These are phyloP conservation scores for Tolypocladium endophyticum DNA, from an alignment of 2,329 filamentous ascomycete genomes.

Conservation along the genomic window DNA sequence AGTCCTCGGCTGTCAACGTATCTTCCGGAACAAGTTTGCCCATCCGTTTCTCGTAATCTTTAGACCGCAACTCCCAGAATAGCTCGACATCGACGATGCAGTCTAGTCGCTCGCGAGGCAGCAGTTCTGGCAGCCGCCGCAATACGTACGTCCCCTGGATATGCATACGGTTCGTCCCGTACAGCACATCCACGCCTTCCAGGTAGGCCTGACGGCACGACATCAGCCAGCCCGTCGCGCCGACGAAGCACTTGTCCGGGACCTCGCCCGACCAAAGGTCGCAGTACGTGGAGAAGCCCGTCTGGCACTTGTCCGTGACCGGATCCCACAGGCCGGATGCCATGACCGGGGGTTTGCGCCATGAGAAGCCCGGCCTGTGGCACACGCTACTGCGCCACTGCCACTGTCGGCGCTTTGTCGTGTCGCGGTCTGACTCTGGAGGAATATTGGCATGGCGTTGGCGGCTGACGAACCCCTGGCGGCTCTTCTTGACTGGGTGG, in stretches of 20 bases:
- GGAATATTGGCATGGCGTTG: not conserved
- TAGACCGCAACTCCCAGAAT: not conserved
- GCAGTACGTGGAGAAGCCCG: not conserved
- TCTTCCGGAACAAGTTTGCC: not conserved
- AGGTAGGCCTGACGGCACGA: not conserved
- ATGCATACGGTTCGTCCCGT: not conserved
- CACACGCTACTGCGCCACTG: not conserved
- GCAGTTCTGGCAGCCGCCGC: not conserved
- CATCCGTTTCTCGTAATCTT: not conserved
- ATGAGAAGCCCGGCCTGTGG: not conserved
- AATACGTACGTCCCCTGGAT: not conserved
- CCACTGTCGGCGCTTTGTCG: not conserved
- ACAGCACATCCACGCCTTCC: not conserved
- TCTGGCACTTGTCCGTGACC: not conserved
- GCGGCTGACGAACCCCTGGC: not conserved
- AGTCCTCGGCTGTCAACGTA: not conserved
- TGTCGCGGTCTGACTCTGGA: not conserved
- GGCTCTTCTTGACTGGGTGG: not conserved
- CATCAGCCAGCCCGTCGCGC: not conserved
- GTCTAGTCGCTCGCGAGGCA: not conserved
- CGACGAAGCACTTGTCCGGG: not conserved
- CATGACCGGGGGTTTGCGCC: not conserved
- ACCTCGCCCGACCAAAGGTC: not conserved
- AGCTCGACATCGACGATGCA: not conserved
- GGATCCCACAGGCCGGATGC: not conserved